A percentile compares a stretch with the other conserved stretches of the same genome.
These are phyloP conservation scores for Delitschia confertaspora DNA, from an alignment of 495 filamentous ascomycete species.

Conservation along the genomic window DNA sequence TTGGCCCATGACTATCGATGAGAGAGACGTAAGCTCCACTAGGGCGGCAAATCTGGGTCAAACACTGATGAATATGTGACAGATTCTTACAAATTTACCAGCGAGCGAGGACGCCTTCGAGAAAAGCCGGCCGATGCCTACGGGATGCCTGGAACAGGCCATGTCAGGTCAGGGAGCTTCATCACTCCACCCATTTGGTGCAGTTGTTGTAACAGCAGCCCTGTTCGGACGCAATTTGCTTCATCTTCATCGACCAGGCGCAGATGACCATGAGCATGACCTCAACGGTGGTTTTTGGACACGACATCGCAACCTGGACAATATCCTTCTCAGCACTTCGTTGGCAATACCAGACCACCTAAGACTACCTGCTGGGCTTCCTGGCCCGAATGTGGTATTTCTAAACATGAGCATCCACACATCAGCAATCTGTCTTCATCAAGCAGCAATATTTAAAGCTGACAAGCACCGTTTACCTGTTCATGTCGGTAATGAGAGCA, in stretches of 20 bases:
- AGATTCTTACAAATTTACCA: constrained; percentile 80
- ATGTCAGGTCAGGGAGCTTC: constrained; percentile 62
- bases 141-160: constrained; percentile 59
- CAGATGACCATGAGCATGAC: constrained; percentile 75
- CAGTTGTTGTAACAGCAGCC: constrained; percentile 73
- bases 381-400: constrained; percentile 82
- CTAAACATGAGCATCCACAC: constrained; percentile 96
- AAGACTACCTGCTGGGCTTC: constrained; percentile 66
- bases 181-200: constrained; percentile 67
- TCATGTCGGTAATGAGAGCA: constrained; percentile 76
- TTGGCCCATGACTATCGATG: constrained; percentile 92
- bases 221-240: constrained; percentile 91
- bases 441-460: constrained; percentile 95
- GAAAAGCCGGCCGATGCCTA: constrained; percentile 62
- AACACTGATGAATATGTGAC: neutral
- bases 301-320: constrained; percentile 80
- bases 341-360: constrained; percentile 76
- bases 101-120: constrained; percentile 80
- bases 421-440: constrained; percentile 92
- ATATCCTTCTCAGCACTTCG: constrained; percentile 77
- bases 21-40: constrained; percentile 62
- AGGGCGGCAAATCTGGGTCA: too few relatives aligned
- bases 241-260: constrained; percentile 84
- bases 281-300: constrained; percentile 96
- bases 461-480: constrained; percentile 77